Evolutionary conservation across 768 basidiomycete genomes (phyloP).

Genomic region (Pilatotrama ljubarskyi): DNA sequence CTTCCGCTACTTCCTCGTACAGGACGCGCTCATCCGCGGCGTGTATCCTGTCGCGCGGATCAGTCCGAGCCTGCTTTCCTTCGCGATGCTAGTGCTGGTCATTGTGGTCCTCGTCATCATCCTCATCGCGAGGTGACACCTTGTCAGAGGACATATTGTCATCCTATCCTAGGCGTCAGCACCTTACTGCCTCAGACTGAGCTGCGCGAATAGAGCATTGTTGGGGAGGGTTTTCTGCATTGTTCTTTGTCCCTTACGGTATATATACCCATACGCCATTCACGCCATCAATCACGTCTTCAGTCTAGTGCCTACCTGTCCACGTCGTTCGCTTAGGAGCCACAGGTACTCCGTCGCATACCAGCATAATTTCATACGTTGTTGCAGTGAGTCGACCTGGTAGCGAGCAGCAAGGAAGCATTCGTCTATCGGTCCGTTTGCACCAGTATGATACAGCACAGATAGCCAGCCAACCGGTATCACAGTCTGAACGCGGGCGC

Average conservation of each 20-base stretch:
- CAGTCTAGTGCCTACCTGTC: neutral
- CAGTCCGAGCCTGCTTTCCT: slow-evolving; percentile 33
- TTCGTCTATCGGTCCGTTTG: too few relatives aligned
- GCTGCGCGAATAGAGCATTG: too few relatives aligned
- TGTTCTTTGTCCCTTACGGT: neutral
- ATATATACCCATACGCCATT: slow-evolving; percentile 15
- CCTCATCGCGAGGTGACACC: slow-evolving; percentile 20
- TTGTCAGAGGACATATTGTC: neutral
- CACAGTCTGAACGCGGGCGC: too few relatives aligned
- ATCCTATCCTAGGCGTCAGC: neutral
- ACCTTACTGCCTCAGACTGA: neutral
- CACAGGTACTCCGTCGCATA: neutral
- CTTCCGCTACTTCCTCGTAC: slow-evolving; percentile 42
- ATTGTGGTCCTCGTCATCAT: slow-evolving; percentile 41
- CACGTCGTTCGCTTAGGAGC: neutral
- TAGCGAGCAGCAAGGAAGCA: too few relatives aligned
- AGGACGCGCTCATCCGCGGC: slow-evolving; percentile 39
- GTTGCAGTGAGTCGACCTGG: too few relatives aligned
- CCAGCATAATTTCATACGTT: too few relatives aligned
- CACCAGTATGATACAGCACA: too few relatives aligned
- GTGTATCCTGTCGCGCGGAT: slow-evolving; percentile 45
- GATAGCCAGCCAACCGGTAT: too few relatives aligned
- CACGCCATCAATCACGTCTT: slow-evolving; percentile 15
- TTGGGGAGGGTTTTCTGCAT: too few relatives aligned
- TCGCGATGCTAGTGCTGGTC: slow-evolving; percentile 33